Evolutionary conservation across 768 basidiomycete genomes (phyloP).

Genomic region (Tulasnella sp.): DNA sequence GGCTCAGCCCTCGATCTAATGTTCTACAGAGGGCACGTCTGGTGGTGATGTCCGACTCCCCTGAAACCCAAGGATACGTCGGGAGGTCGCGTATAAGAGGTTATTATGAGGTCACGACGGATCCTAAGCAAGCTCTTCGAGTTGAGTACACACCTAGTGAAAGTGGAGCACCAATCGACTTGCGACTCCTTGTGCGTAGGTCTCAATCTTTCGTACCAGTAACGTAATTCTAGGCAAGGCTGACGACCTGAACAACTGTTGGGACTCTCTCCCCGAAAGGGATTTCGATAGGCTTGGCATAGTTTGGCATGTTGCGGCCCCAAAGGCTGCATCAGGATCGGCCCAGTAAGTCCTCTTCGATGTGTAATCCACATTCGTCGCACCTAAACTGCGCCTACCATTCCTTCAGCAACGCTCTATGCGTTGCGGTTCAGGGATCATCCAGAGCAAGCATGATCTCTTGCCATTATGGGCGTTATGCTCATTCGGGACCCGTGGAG

Average conservation of each 20-base stretch:
- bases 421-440: neutral
- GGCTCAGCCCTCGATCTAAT: neutral
- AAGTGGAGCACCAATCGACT: neutral
- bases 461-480: neutral
- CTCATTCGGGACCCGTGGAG: neutral
- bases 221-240: no score
- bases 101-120: neutral
- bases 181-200: neutral
- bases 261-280: neutral
- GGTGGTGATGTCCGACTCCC: neutral
- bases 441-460: neutral
- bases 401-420: neutral
- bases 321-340: neutral
- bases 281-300: neutral
- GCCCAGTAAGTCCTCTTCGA: neutral
- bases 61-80: neutral
- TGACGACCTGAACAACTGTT: no score
- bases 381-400: neutral
- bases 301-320: neutral
- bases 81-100: neutral
- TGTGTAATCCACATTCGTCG: neutral
- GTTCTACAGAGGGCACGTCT: neutral
- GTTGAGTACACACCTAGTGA: neutral
- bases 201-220: no score
- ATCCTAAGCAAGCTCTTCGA: neutral